phyloP scores from a whole-genome alignment of 176 grass and related monocot genomes.

The Musa troglodytarum region DNA sequence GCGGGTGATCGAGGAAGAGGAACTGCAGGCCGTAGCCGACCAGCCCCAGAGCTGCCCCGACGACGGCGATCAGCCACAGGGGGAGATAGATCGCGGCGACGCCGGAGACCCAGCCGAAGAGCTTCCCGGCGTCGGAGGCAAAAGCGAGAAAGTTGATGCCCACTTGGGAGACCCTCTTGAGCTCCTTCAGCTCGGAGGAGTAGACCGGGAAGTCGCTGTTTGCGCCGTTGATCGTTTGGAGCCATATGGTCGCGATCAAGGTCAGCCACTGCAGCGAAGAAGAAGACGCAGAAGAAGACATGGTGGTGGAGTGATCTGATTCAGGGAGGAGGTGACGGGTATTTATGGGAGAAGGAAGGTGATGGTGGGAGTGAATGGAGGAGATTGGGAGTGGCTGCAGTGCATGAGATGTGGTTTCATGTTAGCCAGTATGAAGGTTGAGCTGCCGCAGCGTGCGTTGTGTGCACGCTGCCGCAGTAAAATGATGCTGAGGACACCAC shows the following conservation, averaged over 20 bases:
- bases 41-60: slow-evolving; percentile 51
- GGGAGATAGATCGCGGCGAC: slow-evolving; percentile 56
- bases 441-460: background rate
- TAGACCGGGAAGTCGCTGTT: slow-evolving; percentile 94
- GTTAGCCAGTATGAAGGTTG: slow-evolving; percentile 40
- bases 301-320: slow-evolving; percentile 3
- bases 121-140: slow-evolving; percentile 87
- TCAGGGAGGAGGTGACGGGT: background rate
- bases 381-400: slow-evolving; percentile 24
- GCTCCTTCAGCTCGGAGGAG: slow-evolving; percentile 74
- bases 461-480: background rate
- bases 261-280: slow-evolving; percentile 70
- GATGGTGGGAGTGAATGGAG: background rate
- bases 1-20: slow-evolving; percentile 47
- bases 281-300: slow-evolving; percentile 14
- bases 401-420: slow-evolving; percentile 35
- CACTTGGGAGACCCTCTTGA: slow-evolving; percentile 77
- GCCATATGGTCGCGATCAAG: slow-evolving; percentile 83
- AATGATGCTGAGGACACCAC: too few relatives aligned
- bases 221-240: slow-evolving; percentile 81
- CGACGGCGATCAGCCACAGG: slow-evolving; percentile 54
- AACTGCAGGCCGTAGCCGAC: slow-evolving; percentile 83
- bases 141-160: slow-evolving; percentile 84
- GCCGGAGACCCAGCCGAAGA: slow-evolving; percentile 84
- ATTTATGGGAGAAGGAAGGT: slow-evolving; percentile 30